phyloP scores from a whole-genome alignment of 306 rosid species.

The Biancaea sappan region DNA sequence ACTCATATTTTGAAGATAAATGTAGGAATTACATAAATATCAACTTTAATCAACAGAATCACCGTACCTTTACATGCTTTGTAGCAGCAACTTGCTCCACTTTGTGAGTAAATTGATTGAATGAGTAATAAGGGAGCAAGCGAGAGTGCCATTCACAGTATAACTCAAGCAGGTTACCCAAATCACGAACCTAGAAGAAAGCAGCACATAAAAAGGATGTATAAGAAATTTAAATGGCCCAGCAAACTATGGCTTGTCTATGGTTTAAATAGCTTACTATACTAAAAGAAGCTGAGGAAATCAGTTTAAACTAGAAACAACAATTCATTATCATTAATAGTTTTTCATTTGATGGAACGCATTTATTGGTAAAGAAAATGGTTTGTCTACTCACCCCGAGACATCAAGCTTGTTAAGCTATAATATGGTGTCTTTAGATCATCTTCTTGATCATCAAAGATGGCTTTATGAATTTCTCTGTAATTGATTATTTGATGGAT shows the following conservation, averaged over 20 bases:
- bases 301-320: background rate
- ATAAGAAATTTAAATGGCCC: background rate
- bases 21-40: background rate
- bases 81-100: constrained; percentile 86
- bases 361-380: background rate
- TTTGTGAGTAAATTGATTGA: constrained; percentile 73
- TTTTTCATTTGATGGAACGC: background rate
- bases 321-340: background rate
- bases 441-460: background rate
- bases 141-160: constrained; percentile 91
- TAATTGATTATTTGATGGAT: background rate
- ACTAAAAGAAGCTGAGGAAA: background rate
- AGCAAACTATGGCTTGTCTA: background rate
- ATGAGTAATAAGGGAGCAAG: constrained; percentile 79
- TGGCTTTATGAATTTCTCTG: background rate
- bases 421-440: background rate
- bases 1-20: background rate
- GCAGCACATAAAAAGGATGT: background rate
- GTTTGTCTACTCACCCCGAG: background rate
- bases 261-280: background rate
- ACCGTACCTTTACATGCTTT: constrained; percentile 71
- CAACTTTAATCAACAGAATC: background rate
- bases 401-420: background rate
- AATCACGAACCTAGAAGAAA: constrained; percentile 63
- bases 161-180: constrained; percentile 72